Percentiles rank a stretch among this genome's conserved stretches.
These are phyloP conservation scores for Gomphus sp. DNA, from an alignment of 1,284 basidiomycete species.

Conservation along the genomic window DNA sequence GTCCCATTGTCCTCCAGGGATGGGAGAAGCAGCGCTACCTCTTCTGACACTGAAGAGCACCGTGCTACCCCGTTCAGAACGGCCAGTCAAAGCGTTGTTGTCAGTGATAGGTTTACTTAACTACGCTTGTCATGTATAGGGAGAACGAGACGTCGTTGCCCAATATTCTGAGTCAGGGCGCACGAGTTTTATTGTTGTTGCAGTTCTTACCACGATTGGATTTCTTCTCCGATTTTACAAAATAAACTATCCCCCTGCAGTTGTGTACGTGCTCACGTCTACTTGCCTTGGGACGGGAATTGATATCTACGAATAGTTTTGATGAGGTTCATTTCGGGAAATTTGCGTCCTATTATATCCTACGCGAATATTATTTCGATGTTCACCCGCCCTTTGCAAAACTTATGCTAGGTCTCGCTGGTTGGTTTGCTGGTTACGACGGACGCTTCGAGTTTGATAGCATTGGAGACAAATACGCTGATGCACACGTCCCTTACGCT, in stretches of 20 bases:
- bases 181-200: slow-evolving; percentile 31
- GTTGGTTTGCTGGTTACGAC: slow-evolving; percentile 95
- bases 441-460: slow-evolving; percentile 91
- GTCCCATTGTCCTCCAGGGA: neutral
- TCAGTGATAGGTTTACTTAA: neutral
- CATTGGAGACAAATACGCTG: slow-evolving; percentile 90
- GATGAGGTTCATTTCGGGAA: slow-evolving; percentile 97
- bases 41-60: slow-evolving; percentile 1
- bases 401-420: slow-evolving; percentile 84
- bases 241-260: slow-evolving; percentile 89
- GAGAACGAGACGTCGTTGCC: slow-evolving; percentile 1
- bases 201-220: slow-evolving; percentile 61
- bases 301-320: slow-evolving; percentile 46
- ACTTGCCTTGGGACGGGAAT: neutral
- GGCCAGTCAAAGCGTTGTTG: neutral
- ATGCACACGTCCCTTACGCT: slow-evolving; percentile 85
- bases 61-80: neutral
- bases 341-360: slow-evolving; percentile 88
- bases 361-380: slow-evolving; percentile 95
- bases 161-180: slow-evolving; percentile 12
- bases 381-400: slow-evolving; percentile 97
- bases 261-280: slow-evolving; percentile 60
- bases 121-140: neutral
- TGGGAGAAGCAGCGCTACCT: slow-evolving; percentile 1
- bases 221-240: slow-evolving; percentile 85